These are phyloP conservation scores for Wickerhamomyces bovis DNA, from an alignment of 805 yeast species.

Conservation along the genomic window DNA sequence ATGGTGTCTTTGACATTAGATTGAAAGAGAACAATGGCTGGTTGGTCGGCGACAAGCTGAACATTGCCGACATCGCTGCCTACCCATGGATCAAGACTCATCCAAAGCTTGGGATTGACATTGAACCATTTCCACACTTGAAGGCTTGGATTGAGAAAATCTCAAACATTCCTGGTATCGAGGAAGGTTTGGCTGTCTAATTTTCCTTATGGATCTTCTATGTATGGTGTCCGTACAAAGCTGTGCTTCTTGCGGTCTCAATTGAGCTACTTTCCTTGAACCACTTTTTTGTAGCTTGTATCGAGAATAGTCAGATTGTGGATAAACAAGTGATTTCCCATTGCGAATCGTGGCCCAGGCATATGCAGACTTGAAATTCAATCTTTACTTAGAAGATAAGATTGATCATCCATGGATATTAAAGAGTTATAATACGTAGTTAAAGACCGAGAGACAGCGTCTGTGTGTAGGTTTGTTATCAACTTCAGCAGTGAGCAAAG, in stretches of 20 bases:
- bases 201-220: neutral
- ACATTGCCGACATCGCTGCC: constrained; percentile 52
- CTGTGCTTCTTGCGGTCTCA: neutral
- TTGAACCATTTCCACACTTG: constrained; percentile 34
- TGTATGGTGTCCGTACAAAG: neutral
- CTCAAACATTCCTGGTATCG: neutral
- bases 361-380: no score
- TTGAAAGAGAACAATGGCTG: constrained; percentile 45
- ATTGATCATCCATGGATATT: no score
- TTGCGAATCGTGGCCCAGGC: no score
- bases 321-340: no score
- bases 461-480: no score
- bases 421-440: no score
- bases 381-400: no score
- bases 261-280: no score
- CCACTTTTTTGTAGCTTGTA: no score
- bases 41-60: constrained; percentile 53
- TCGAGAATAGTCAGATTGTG: no score
- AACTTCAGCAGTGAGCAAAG: no score
- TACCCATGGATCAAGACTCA: constrained; percentile 38
- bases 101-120: constrained; percentile 23
- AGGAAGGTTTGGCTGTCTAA: neutral
- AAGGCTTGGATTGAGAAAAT: constrained; percentile 33
- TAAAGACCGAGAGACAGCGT: no score
- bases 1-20: constrained; percentile 47